Conservation (phyloP, 495 filamentous ascomycete genomes). For the Echria macrotheca region DNA sequence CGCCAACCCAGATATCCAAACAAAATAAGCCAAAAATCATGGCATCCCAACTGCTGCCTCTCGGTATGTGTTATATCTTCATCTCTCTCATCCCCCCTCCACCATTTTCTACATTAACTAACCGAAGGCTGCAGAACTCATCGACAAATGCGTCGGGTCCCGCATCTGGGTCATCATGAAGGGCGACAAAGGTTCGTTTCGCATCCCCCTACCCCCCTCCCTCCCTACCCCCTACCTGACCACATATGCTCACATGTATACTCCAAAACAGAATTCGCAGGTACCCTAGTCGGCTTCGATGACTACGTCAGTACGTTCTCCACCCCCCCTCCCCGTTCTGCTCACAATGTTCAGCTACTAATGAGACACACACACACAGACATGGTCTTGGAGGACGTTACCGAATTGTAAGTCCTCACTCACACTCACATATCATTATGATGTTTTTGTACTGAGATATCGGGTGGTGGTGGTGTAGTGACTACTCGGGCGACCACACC, state of each 20-base stretch:
- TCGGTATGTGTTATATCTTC: no score
- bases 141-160: slow-evolving; percentile 97
- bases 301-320: slow-evolving; percentile 94
- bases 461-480: no score
- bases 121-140: slow-evolving; percentile 67
- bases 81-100: no score
- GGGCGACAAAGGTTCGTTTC: slow-evolving; percentile 74
- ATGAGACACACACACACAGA: no score
- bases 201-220: slow-evolving; percentile 3
- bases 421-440: neutral
- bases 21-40: no score
- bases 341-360: slow-evolving; percentile 6
- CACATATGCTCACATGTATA: no score
- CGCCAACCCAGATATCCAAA: no score
- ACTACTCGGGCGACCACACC: slow-evolving; percentile 77
- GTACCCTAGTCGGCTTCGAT: slow-evolving; percentile 90
- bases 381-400: slow-evolving; percentile 97
- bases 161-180: slow-evolving; percentile 99
- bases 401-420: slow-evolving; percentile 66
- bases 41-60: slow-evolving; percentile 75
- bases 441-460: neutral
- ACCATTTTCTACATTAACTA: no score
- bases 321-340: neutral
- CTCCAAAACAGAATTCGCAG: slow-evolving; percentile 70
- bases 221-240: neutral